phyloP scores from a whole-genome alignment of 139 green algal species.

The Diplosphaera chodatii region DNA sequence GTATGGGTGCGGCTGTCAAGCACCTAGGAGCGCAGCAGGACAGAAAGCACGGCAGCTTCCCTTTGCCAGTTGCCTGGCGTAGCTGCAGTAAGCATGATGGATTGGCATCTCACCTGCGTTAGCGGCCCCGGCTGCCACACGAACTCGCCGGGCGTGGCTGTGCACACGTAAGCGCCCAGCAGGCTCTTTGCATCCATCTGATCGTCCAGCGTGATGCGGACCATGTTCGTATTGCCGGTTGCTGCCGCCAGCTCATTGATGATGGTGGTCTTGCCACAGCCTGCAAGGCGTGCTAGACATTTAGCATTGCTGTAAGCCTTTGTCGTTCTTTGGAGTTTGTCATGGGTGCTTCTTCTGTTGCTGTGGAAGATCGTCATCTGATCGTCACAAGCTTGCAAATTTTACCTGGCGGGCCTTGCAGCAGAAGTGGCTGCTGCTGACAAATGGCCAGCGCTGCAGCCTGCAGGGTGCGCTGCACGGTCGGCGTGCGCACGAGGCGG shows the following conservation, averaged over 20 bases:
- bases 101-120: slow-evolving; percentile 67
- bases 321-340: too few relatives aligned
- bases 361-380: too few relatives aligned
- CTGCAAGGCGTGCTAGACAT: too few relatives aligned
- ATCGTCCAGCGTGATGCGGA: slow-evolving; percentile 90
- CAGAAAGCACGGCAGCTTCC: too few relatives aligned
- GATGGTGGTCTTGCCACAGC: slow-evolving; percentile 82
- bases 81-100: too few relatives aligned
- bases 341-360: too few relatives aligned
- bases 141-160: slow-evolving; percentile 88
- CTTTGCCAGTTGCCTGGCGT: too few relatives aligned
- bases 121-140: slow-evolving; percentile 89
- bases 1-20: too few relatives aligned
- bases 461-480: slow-evolving; percentile 42
- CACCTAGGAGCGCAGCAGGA: too few relatives aligned
- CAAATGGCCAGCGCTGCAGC: slow-evolving; percentile 73
- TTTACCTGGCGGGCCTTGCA: slow-evolving; percentile 81
- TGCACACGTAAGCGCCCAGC: slow-evolving; percentile 91
- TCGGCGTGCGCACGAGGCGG: slow-evolving; percentile 39
- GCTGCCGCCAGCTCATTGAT: slow-evolving; percentile 63
- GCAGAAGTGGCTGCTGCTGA: slow-evolving; percentile 66
- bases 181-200: slow-evolving; percentile 93
- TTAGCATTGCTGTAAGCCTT: too few relatives aligned
- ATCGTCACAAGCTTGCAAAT: too few relatives aligned
- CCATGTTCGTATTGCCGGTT: slow-evolving; percentile 66